Evolutionary conservation across 2,329 filamentous ascomycete species (phyloP), one percentile per base, ranked within the genome.

Genomic region (Trichoderma semiorbis): DNA sequence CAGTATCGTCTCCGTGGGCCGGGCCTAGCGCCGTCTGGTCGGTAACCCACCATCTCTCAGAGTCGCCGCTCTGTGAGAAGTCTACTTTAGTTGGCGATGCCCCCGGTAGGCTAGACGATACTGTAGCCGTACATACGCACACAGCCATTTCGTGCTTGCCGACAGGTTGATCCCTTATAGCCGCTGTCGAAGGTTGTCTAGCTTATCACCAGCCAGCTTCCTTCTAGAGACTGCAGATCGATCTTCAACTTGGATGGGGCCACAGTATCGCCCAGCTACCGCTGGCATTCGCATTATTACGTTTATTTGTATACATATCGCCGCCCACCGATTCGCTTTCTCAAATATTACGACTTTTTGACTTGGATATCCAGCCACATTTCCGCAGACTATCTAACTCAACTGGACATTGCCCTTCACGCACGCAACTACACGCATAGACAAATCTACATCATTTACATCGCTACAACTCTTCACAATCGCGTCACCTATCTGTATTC

Each of bases 1-100:
- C 65, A 50, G 39, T 28, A 32, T 50, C 50, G 71, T 72, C 28
- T 47, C 57, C 65, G 66, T 72, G 66, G 67, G 71, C 67, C 66
- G 71, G 71, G 71, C 66, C 71, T 72, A 72, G 71, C 67, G 71
- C 66, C 71, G 58, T 39, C 71, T 72, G 50, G 53, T 65, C 60
- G 28, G 26, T 58, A 60, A 58, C 32, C 69, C 61, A 36, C 62
- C 53, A 28, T 50, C n/a, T 57, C 47, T 47, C 43, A 32, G 50
- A 57, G 32, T 30, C 58, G 70, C 39, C 58, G 70, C 70, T 47
- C 47, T 61, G 28, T 21, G 57, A 60, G 67, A 53, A 65, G 47
- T 67, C 64, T 72, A 72, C 66, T 70, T 72, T 70, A 72, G 71
- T 65, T 61, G 60, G 61, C 66, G 65, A 50, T 70, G 66, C 26